phyloP scores from a whole-genome alignment of 768 basidiomycete genomes.

The Trametes gibbosa region DNA sequence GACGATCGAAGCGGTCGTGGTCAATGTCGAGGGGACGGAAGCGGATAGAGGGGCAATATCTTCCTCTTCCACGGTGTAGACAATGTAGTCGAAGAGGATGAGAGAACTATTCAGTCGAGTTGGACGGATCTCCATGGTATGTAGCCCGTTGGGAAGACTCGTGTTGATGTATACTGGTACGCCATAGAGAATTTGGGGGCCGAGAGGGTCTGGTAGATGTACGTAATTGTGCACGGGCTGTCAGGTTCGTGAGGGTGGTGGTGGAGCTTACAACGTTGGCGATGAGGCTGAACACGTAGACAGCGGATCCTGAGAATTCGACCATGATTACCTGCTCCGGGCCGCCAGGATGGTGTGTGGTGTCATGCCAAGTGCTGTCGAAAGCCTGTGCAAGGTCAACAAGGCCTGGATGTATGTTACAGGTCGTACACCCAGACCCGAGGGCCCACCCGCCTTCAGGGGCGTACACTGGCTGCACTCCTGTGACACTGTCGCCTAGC shows the following conservation, averaged over 20 bases:
- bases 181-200: background rate
- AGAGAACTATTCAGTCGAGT: background rate
- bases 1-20: too few species aligned
- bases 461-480: background rate
- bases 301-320: conserved; percentile 1
- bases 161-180: conserved; percentile 3
- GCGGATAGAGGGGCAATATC: background rate
- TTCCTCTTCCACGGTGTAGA: conserved; percentile 5
- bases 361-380: conserved; percentile 17
- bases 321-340: background rate
- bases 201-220: background rate
- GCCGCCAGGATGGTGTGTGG: background rate
- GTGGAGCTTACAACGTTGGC: background rate
- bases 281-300: conserved; percentile 14
- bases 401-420: background rate
- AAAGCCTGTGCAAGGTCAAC: background rate
- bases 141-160: background rate
- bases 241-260: conserved; percentile 14
- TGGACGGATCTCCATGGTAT: conserved; percentile 4
- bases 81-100: conserved; percentile 10
- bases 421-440: background rate
- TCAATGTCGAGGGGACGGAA: background rate
- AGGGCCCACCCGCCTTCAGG: background rate
- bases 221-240: background rate
- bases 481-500: background rate